Evolutionary conservation across 352 stramenopile genomes (phyloP).

Genomic region (Phytopythium mirpurense): DNA sequence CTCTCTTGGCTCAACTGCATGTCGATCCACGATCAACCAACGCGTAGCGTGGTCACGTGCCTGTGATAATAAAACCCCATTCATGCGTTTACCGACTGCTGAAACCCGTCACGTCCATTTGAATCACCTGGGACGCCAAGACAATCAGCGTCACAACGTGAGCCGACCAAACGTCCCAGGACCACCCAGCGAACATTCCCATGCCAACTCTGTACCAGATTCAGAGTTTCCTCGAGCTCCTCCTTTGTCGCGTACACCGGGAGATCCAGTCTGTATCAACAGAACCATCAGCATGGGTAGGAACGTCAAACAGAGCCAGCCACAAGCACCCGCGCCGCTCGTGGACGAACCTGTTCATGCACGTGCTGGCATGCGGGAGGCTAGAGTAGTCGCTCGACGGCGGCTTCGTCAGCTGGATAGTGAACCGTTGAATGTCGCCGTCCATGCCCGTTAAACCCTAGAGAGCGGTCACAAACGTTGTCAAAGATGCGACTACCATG

Average conservation of each 20-base stretch:
- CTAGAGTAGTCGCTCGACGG: constrained; percentile 41
- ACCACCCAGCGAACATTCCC: constrained; percentile 15
- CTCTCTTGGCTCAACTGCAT: neutral
- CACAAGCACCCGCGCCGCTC: neutral
- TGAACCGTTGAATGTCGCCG: constrained; percentile 67
- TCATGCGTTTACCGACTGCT: constrained; percentile 40
- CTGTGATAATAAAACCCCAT: neutral
- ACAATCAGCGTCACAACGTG: constrained; percentile 1
- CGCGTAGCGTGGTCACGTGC: too few relatives aligned
- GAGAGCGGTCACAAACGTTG: constrained; percentile 1
- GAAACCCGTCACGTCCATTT: constrained; percentile 76
- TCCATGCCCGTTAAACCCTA: constrained; percentile 73
- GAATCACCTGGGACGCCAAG: constrained; percentile 44
- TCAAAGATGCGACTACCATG: too few relatives aligned
- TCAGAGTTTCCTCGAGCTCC: constrained; percentile 92
- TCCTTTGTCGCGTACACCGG: constrained; percentile 77
- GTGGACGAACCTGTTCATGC: constrained; percentile 58
- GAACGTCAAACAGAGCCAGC: neutral
- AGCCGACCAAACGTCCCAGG: too few relatives aligned
- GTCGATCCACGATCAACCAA: neutral
- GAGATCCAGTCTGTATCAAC: constrained; percentile 53
- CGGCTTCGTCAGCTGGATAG: constrained; percentile 54
- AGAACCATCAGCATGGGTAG: neutral
- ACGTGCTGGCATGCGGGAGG: constrained; percentile 75
- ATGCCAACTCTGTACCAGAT: constrained; percentile 51